Evolutionary conservation across 805 yeast species (phyloP), one percentile per base, ranked within the genome.

Genomic region (Candida saitoana): DNA sequence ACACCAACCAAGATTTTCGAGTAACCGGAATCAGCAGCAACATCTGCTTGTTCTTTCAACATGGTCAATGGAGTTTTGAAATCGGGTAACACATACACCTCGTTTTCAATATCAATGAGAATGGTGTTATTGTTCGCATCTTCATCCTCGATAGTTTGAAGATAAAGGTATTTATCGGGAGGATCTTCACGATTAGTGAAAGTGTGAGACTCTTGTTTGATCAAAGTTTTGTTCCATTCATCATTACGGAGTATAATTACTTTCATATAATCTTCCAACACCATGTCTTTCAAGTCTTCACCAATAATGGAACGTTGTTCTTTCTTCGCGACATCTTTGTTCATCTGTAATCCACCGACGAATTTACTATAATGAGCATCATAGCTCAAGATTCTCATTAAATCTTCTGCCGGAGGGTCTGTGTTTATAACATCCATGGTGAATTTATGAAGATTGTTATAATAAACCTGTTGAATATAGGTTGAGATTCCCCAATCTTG

Each of bases 1-100:
- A 87, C 93, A 18, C 91, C 93, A 9, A 82, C 80, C 25, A 88
- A 68, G 19, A 88, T 84, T 48, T 82, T 76, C 5, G 89, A 87
- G 60, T 86, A 89, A 3, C 87, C 87, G 3, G 91, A 80, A 24
- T 84, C 90, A 0, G 89, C 86, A 0, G 95, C 93, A 5, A 85
- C 90, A 47, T 85, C 95, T 12, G 87, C 82, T 59, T 89, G 96
- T 56, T 88, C 96, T n/a, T 83, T 81, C 44, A 88, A 78, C 82
- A 88, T 84, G 47, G 85, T 79, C 58, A 86, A 81, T 20, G 89
- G 82, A 3, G 84, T 82, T 46, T 80, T 83, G 40, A 88, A 84
- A 42, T 88, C 93, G 42, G 87, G 87, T 42, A 88, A 65, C 18
- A 82, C 87, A 39, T 71, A 71, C 2, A 67, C 71, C 12, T 76